phyloP scores from a whole-genome alignment of 2,329 filamentous ascomycete species.

The Colletotrichum sp. region DNA sequence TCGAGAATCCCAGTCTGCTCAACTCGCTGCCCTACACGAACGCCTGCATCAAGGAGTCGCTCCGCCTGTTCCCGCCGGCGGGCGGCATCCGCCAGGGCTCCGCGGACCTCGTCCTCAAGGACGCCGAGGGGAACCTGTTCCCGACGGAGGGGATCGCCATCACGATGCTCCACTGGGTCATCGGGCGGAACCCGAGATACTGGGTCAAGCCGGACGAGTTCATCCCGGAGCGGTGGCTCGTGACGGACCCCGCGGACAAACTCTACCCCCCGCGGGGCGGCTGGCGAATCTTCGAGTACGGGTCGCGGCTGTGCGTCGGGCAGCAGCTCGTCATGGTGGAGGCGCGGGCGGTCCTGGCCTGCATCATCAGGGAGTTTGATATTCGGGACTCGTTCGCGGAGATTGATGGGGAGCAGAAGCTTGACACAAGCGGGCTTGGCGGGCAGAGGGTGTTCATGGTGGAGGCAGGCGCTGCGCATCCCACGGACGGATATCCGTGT shows the following conservation, averaged over 20 bases:
- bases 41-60: constrained; percentile 60
- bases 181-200: constrained; percentile 42
- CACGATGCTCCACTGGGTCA: constrained; percentile 39
- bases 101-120: constrained; percentile 41
- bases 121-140: constrained; percentile 47
- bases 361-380: constrained; percentile 53
- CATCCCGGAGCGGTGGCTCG: constrained; percentile 52
- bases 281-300: constrained; percentile 56
- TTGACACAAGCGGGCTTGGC: constrained; percentile 4
- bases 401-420: constrained; percentile 6
- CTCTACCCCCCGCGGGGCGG: constrained; percentile 37
- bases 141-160: constrained; percentile 50
- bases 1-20: constrained; percentile 47
- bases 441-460: constrained; percentile 18
- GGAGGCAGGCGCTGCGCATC: constrained; percentile 18
- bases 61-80: constrained; percentile 59
- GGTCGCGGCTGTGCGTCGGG: constrained; percentile 53
- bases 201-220: constrained; percentile 51
- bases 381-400: constrained; percentile 11
- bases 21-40: constrained; percentile 57
- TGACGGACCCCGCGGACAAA: constrained; percentile 10
- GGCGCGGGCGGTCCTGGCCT: constrained; percentile 48
- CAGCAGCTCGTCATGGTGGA: constrained; percentile 51
- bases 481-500: constrained; percentile 17
- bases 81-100: constrained; percentile 44